A percentile compares a stretch with the other conserved stretches of the same genome.
These are phyloP conservation scores for Fusarium coffeatum DNA, from an alignment of 2,329 filamentous ascomycete species.

Conservation along the genomic window DNA sequence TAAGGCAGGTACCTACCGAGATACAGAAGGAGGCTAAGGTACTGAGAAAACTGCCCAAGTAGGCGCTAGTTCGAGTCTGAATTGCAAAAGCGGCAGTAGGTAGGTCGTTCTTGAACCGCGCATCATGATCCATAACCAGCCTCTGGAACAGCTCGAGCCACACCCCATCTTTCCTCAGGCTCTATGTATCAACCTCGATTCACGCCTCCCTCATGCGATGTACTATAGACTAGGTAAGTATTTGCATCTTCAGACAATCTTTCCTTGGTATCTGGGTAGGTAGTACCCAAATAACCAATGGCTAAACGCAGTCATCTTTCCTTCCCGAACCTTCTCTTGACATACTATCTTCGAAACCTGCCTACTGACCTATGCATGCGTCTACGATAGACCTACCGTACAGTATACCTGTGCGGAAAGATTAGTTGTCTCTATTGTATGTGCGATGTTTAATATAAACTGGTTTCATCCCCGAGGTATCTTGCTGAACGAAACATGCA, in stretches of 20 bases:
- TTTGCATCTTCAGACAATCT: background rate
- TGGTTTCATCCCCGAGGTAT: background rate
- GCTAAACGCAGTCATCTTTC: background rate
- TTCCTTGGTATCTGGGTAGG: background rate
- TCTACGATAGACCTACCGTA: background rate
- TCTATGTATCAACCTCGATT: background rate
- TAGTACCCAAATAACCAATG: background rate
- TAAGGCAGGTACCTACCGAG: background rate
- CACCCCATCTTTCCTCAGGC: background rate
- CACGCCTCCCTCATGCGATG: background rate
- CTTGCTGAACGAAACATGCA: background rate
- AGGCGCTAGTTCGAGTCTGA: background rate
- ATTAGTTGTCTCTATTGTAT: background rate
- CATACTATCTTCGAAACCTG: background rate
- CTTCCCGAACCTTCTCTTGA: background rate
- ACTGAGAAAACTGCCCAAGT: background rate
- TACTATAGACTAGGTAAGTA: background rate
- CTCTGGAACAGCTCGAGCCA: background rate
- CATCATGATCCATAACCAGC: background rate
- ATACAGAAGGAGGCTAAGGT: background rate
- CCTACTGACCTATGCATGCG: background rate
- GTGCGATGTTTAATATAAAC: background rate
- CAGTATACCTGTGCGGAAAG: background rate
- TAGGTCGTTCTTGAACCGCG: background rate
- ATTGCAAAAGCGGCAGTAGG: background rate